These are phyloP conservation scores for Eucalyptus tenuipes DNA, from an alignment of 345 rosid genomes.

Conservation along the genomic window DNA sequence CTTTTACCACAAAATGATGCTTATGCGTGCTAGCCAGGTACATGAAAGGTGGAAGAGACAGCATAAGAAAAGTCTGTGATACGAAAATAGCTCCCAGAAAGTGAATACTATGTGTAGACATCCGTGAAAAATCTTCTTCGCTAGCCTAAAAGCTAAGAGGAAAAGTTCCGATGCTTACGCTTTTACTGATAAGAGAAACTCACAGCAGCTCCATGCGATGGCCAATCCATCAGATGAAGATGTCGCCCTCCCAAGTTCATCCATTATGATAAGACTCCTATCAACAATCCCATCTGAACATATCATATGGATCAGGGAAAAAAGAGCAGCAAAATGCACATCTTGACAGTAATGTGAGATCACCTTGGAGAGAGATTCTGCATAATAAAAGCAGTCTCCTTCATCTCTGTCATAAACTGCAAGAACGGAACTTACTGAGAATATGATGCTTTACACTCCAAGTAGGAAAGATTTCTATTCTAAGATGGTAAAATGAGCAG, in stretches of 20 bases:
- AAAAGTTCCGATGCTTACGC: constrained; percentile 36
- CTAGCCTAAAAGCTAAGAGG: neutral
- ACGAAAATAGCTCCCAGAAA: neutral
- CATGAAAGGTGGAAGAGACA: neutral
- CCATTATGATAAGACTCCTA: constrained; percentile 90
- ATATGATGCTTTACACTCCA: neutral
- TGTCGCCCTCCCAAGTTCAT: constrained; percentile 98
- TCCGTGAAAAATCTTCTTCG: neutral
- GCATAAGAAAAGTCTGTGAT: neutral
- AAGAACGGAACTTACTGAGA: neutral
- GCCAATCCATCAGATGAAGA: constrained; percentile 94
- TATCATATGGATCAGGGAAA: neutral
- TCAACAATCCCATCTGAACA: neutral
- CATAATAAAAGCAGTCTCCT: constrained; percentile 94
- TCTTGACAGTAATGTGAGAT: neutral
- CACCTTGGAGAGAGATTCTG: constrained; percentile 84
- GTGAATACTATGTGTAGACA: neutral
- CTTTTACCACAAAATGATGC: neutral
- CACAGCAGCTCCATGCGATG: constrained; percentile 97
- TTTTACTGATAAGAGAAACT: constrained; percentile 64
- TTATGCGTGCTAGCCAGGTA: neutral
- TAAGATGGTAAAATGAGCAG: neutral
- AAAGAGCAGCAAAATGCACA: neutral
- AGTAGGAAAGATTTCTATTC: neutral
- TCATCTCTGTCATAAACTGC: constrained; percentile 99